Evolutionary conservation across 2,329 filamentous ascomycete genomes (phyloP).

Genomic region (Endothia cerciana): DNA sequence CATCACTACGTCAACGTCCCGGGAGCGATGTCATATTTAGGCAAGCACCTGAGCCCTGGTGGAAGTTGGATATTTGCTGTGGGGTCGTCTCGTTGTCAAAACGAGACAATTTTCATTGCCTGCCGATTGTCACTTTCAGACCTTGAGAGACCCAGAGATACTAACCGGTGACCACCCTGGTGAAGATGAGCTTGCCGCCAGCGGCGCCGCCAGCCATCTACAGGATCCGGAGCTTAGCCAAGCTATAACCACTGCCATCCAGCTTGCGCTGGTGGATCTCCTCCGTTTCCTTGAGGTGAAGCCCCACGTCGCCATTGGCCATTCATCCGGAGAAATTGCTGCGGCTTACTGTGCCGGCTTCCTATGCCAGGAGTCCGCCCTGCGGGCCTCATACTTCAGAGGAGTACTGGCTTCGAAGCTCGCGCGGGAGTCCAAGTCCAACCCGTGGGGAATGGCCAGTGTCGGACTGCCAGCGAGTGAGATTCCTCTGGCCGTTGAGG

Average conservation of each 20-base stretch:
- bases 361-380: not conserved
- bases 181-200: too few species aligned
- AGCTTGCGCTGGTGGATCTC: not conserved
- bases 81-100: too few species aligned
- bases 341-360: not conserved
- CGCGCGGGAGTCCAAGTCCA: not conserved
- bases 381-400: not conserved
- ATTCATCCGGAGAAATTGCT: not conserved
- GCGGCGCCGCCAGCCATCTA: not conserved
- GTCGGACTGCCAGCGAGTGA: not conserved
- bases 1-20: too few species aligned
- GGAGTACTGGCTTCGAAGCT: not conserved
- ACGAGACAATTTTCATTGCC: too few species aligned
- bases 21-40: too few species aligned
- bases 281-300: not conserved
- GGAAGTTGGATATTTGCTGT: too few species aligned
- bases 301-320: not conserved
- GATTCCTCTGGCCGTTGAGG: too few species aligned
- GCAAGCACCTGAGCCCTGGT: too few species aligned
- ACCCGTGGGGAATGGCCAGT: slow-evolving; percentile 3
- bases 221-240: not conserved
- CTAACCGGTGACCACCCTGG: too few species aligned
- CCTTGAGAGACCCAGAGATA: too few species aligned
- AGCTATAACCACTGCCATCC: not conserved
- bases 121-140: too few species aligned